Percentiles rank a stretch among this genome's conserved stretches.
These are phyloP conservation scores for Claviceps monticola DNA, from an alignment of 2,329 filamentous ascomycete genomes.

Conservation along the genomic window DNA sequence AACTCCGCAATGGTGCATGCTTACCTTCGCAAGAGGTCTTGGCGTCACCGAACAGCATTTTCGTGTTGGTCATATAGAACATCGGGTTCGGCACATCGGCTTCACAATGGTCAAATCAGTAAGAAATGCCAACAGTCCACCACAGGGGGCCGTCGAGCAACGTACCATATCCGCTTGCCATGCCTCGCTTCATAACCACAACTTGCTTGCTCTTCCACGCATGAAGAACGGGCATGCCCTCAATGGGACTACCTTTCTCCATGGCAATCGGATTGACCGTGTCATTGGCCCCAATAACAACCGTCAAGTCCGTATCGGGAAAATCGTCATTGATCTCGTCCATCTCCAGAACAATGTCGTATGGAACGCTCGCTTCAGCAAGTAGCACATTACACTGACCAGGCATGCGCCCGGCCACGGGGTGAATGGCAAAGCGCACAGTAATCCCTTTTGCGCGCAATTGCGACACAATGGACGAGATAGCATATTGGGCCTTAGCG, in stretches of 20 bases:
- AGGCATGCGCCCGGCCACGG: conserved; percentile 82
- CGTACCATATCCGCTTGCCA: conserved; percentile 76
- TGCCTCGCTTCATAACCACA: conserved; percentile 82
- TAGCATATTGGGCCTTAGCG: conserved; percentile 83
- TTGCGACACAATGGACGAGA: conserved; percentile 64
- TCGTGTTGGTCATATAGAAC: conserved; percentile 82
- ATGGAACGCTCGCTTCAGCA: conserved; percentile 76
- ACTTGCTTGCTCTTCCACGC: conserved; percentile 92
- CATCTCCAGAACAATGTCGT: conserved; percentile 90
- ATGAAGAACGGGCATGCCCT: conserved; percentile 84
- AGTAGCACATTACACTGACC: conserved; percentile 86
- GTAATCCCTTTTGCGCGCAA: conserved; percentile 64
- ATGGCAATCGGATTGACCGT: conserved; percentile 85
- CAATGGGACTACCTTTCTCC: conserved; percentile 70
- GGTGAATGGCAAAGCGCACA: conserved; percentile 81
- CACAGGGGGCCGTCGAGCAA: conserved; percentile 4
- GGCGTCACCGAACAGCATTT: conserved; percentile 87
- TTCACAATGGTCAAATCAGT: conserved; percentile 17
- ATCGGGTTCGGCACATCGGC: conserved; percentile 86
- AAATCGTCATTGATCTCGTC: conserved; percentile 95
- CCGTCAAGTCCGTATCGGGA: conserved; percentile 66
- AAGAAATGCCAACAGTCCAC: too few relatives aligned
- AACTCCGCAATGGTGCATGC: conserved; percentile 12
- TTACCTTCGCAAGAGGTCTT: conserved; percentile 68
- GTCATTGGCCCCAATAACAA: conserved; percentile 86